Evolutionary conservation across 192 early-diverging fungal genomes (phyloP), one percentile per base, ranked within the genome.

Genomic region (Entophlyctis helioformis): DNA sequence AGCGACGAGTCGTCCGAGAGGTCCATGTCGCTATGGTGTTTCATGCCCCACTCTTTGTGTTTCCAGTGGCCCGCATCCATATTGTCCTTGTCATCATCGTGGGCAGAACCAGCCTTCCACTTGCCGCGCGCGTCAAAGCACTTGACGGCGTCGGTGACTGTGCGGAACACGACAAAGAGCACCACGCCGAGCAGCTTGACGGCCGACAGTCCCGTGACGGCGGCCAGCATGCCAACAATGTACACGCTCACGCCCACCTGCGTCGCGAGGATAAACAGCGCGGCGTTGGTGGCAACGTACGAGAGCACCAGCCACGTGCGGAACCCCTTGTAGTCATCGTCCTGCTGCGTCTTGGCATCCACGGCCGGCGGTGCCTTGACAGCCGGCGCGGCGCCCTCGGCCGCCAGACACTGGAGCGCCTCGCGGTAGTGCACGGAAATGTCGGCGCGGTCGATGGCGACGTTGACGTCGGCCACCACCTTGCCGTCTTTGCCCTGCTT

Each of bases 271-370:
- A 36, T 42, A 36, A 53, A 66, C 18, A 63, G 29, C 0, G 52
- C 27, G 0, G 57, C 57, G 42, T 63, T 63, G 25, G 57, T 51
- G 19, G 50, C 55, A n/a, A 63, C 38, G 25, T 63, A 68, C 11
- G 34, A 19, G 24, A 68, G 51, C 37, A 68, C 53, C 39, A 68
- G 48, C 35, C 47, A 39, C 2, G 66, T 68, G 1, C 66, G 48
- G 51, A 68, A 68, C 54, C 67, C 56, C 64, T 82, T 80, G 73
- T 85, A 84, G 50, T 80, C 67, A 56, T 91, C 86, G 44, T 88
- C 87, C 42, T 78, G 74, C 54, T 80, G 81, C 12, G 65, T 68
- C 36, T 68, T 63, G 32, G 67, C 56, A 53, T 83, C 78, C 52
- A 65, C 56, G 32, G 77, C 63, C 53, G 70, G 63, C 46, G n/a